Conservation (phyloP, 1,139 yeast genomes). For the Taiozyma onychis region DNA sequence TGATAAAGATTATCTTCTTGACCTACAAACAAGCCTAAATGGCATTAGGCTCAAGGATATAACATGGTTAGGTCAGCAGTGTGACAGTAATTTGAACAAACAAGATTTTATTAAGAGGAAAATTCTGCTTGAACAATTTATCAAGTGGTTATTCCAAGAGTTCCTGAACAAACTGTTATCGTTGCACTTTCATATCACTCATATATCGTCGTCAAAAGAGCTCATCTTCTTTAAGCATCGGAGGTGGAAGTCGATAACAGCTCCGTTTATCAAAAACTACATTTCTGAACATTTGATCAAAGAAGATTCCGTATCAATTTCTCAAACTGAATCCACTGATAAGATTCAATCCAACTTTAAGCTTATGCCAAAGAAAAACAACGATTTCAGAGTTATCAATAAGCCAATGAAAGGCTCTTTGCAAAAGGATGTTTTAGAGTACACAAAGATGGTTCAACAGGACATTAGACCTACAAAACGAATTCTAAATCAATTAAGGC, state of each 20-base stretch:
- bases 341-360: conserved; percentile 34
- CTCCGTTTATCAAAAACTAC: conserved; percentile 13
- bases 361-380: conserved; percentile 48
- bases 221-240: conserved; percentile 52
- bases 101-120: conserved; percentile 34
- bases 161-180: conserved; percentile 45
- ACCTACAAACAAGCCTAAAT: conserved; percentile 25
- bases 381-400: conserved; percentile 55
- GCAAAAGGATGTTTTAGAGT: conserved; percentile 21
- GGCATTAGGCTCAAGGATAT: conserved; percentile 36
- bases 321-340: conserved; percentile 4
- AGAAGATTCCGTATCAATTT: conserved; percentile 1
- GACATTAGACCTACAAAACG: conserved; percentile 36
- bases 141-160: conserved; percentile 52
- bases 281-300: conserved; percentile 4
- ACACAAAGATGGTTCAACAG: conserved; percentile 21
- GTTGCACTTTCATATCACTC: conserved; percentile 65
- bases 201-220: conserved; percentile 37
- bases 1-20: conserved; percentile 30
- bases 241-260: conserved; percentile 48
- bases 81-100: conserved; percentile 27
- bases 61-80: conserved; percentile 40
- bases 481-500: conserved; percentile 25
- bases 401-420: conserved; percentile 38
- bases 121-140: conserved; percentile 34